These are phyloP conservation scores for Piper longum DNA, from an alignment of 164 flowering plant genomes.

Conservation along the genomic window DNA sequence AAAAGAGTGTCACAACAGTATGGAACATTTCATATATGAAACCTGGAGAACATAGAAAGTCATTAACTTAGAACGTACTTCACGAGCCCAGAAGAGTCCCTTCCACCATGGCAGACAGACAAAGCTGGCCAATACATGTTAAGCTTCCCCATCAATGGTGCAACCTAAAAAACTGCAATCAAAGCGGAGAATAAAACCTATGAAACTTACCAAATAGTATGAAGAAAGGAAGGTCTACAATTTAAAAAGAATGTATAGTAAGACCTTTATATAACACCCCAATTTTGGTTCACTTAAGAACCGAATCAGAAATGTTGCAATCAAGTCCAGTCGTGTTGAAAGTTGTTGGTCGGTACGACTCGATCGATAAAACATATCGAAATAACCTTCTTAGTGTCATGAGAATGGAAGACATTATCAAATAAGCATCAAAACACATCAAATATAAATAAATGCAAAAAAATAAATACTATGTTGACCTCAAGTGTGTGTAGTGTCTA, in stretches of 20 bases:
- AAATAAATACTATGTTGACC: no score
- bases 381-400: no score
- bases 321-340: no score
- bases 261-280: slow-evolving; percentile 44
- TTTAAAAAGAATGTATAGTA: background rate
- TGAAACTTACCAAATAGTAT: background rate
- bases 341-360: no score
- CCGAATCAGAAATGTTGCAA: no score
- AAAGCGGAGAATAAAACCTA: background rate
- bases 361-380: no score
- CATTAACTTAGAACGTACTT: slow-evolving; percentile 30
- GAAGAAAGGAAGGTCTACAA: no score
- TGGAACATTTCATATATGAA: background rate
- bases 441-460: no score
- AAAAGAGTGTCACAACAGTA: slow-evolving; percentile 19
- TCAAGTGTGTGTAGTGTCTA: no score
- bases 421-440: no score
- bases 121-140: slow-evolving; percentile 81
- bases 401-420: no score
- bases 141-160: slow-evolving; percentile 36
- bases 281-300: no score
- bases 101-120: slow-evolving; percentile 45
- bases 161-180: slow-evolving; percentile 28
- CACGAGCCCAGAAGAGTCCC: slow-evolving; percentile 88
- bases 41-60: background rate